These are phyloP conservation scores for Aspergillus clavatus DNA, from an alignment of 2,329 filamentous ascomycete genomes.

Conservation along the genomic window DNA sequence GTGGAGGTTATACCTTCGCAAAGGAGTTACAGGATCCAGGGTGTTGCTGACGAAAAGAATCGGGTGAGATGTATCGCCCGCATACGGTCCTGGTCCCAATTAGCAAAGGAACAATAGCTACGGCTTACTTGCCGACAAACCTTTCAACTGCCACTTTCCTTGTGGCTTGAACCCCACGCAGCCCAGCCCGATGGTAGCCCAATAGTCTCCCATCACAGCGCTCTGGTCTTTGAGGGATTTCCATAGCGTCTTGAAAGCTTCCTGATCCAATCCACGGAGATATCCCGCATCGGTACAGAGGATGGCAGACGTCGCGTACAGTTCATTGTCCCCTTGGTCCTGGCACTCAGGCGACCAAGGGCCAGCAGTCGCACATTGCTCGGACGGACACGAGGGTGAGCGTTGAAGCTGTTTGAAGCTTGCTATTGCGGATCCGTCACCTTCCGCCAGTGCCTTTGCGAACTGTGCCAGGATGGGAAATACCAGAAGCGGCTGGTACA, in stretches of 20 bases:
- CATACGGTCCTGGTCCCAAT: slow-evolving; percentile 19
- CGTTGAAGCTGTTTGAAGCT: slow-evolving; percentile 28
- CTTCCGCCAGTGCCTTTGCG: slow-evolving; percentile 21
- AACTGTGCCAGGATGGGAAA: slow-evolving; percentile 26
- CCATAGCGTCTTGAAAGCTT: slow-evolving; percentile 23
- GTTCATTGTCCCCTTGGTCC: slow-evolving; percentile 21
- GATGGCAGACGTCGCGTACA: slow-evolving; percentile 28
- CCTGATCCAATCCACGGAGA: slow-evolving; percentile 14
- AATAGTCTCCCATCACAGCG: slow-evolving; percentile 31
- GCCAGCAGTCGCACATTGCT: slow-evolving; percentile 25
- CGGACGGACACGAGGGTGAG: slow-evolving; percentile 23
- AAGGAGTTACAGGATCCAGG: slow-evolving; percentile 56
- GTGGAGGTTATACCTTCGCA: slow-evolving; percentile 31
- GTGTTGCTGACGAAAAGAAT: slow-evolving; percentile 56
- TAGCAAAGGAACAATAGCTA: neutral
- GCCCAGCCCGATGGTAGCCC: slow-evolving; percentile 33
- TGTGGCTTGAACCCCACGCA: slow-evolving; percentile 37
- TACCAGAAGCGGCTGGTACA: slow-evolving; percentile 30
- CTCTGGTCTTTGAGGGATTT: slow-evolving; percentile 21
- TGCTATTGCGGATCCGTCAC: slow-evolving; percentile 25
- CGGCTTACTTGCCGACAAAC: slow-evolving; percentile 14
- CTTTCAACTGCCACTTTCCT: slow-evolving; percentile 33
- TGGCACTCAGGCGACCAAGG: slow-evolving; percentile 30
- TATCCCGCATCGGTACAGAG: slow-evolving; percentile 29
- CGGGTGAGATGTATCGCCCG: slow-evolving; percentile 43